These are phyloP conservation scores for Cyclotella cryptica DNA, from an alignment of 108 stramenopile genomes.

Conservation along the genomic window DNA sequence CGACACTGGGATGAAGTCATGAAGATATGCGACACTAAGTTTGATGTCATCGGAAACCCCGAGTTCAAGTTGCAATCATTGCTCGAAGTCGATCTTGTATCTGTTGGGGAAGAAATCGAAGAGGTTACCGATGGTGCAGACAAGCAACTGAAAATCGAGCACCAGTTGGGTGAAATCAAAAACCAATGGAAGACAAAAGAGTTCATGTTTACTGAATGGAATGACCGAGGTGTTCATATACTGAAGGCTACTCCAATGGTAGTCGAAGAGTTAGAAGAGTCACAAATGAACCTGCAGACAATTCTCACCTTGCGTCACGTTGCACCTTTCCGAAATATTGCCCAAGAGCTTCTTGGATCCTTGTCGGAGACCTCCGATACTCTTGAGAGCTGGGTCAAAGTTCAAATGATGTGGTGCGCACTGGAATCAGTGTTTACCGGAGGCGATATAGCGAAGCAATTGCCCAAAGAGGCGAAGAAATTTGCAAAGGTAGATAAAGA, in stretches of 20 bases:
- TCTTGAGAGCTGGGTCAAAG: constrained; percentile 92
- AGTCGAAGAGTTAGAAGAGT: constrained; percentile 93
- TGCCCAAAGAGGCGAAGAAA: constrained; percentile 93
- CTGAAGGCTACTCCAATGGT: constrained; percentile 81
- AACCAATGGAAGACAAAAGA: constrained; percentile 70
- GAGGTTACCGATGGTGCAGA: constrained; percentile 92
- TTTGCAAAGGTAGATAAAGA: constrained; percentile 94
- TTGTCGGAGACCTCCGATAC: constrained; percentile 91
- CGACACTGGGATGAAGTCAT: constrained; percentile 92
- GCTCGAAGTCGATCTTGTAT: constrained; percentile 62
- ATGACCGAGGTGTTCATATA: constrained; percentile 78
- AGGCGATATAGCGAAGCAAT: constrained; percentile 93
- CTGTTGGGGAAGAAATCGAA: constrained; percentile 74
- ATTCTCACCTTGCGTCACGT: constrained; percentile 92
- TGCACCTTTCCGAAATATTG: constrained; percentile 78
- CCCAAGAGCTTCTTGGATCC: constrained; percentile 75
- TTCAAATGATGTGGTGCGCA: constrained; percentile 93
- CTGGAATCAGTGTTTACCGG: constrained; percentile 92
- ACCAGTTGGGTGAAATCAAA: constrained; percentile 78
- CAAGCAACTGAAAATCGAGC: constrained; percentile 89
- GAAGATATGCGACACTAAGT: constrained; percentile 66
- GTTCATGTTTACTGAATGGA: constrained; percentile 87
- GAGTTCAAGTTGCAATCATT: constrained; percentile 82
- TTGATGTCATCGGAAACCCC: constrained; percentile 75
- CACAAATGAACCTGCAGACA: constrained; percentile 90